These are phyloP conservation scores for Meripilus lineatus DNA, from an alignment of 1,284 basidiomycete genomes.

Conservation along the genomic window DNA sequence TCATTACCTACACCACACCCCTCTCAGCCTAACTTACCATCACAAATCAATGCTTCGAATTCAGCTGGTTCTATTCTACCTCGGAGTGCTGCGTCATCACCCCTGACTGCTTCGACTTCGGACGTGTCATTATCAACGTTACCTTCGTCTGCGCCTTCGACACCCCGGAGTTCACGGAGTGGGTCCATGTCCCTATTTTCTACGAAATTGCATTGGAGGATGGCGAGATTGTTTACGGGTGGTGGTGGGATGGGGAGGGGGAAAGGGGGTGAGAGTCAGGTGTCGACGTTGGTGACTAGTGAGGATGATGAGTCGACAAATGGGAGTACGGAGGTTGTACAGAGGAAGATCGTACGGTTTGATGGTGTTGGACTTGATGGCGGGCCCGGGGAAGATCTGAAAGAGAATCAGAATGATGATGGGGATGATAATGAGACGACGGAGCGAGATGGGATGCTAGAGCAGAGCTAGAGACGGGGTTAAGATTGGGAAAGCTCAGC, in stretches of 20 bases:
- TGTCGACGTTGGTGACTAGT: no score
- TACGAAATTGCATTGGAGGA: slow-evolving; percentile 32
- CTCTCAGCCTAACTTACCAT: slow-evolving; percentile 12
- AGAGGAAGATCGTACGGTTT: no score
- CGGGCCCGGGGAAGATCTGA: background rate
- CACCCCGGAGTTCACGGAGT: slow-evolving; percentile 30
- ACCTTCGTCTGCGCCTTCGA: slow-evolving; percentile 36
- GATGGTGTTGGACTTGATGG: no score
- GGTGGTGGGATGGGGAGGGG: no score
- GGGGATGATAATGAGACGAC: no score
- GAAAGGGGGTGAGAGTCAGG: no score
- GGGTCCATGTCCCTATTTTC: slow-evolving; percentile 32
- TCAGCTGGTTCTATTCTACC: slow-evolving; percentile 11
- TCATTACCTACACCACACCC: slow-evolving; percentile 13
- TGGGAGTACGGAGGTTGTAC: no score
- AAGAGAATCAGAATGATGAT: no score
- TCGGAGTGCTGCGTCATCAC: slow-evolving; percentile 27
- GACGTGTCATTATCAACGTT: slow-evolving; percentile 39
- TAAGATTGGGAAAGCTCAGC: no score
- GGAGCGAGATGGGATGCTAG: no score
- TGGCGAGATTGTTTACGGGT: slow-evolving; percentile 50
- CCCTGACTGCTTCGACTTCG: slow-evolving; percentile 40
- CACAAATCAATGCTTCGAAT: slow-evolving; percentile 24
- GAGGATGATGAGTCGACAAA: no score
- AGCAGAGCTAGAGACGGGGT: no score